These are phyloP conservation scores for Durotheca rogersii DNA, from an alignment of 495 filamentous ascomycete genomes.

Conservation along the genomic window DNA sequence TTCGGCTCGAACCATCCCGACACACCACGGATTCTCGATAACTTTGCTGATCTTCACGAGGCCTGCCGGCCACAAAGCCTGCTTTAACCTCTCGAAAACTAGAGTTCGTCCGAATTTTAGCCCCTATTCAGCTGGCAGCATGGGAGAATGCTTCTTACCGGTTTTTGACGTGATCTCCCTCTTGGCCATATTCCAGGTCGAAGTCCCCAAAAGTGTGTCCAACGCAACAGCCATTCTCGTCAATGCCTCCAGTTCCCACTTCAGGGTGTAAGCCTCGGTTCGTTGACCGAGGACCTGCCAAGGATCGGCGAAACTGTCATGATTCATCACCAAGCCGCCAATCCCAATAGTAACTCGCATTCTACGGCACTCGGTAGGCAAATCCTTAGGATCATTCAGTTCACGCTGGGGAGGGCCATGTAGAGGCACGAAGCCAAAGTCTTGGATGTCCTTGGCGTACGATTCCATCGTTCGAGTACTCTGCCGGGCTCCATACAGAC, in stretches of 20 bases:
- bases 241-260: conserved; percentile 79
- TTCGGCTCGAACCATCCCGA: conserved; percentile 78
- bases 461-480: conserved; percentile 83
- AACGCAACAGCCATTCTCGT: conserved; percentile 76
- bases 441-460: conserved; percentile 81
- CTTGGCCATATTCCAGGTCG: conserved; percentile 76
- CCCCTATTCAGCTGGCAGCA: conserved; percentile 9
- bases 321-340: conserved; percentile 74
- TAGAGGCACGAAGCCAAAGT: conserved; percentile 85
- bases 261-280: conserved; percentile 78
- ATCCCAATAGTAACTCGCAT: conserved; percentile 81
- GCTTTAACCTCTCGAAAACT: conserved; percentile 71
- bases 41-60: conserved; percentile 77
- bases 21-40: conserved; percentile 86
- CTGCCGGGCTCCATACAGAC: conserved; percentile 84
- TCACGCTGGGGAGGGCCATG: conserved; percentile 43
- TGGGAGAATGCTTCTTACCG: conserved; percentile 35
- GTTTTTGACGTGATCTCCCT: conserved; percentile 64
- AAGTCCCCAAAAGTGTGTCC: conserved; percentile 68
- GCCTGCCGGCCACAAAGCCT: conserved; percentile 72
- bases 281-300: conserved; percentile 72
- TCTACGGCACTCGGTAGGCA: conserved; percentile 52
- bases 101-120: conserved; percentile 14
- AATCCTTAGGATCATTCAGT: conserved; percentile 43
- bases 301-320: conserved; percentile 66